Evolutionary conservation across 2,329 filamentous ascomycete genomes (phyloP).

Genomic region (Colletotrichum aenigma): DNA sequence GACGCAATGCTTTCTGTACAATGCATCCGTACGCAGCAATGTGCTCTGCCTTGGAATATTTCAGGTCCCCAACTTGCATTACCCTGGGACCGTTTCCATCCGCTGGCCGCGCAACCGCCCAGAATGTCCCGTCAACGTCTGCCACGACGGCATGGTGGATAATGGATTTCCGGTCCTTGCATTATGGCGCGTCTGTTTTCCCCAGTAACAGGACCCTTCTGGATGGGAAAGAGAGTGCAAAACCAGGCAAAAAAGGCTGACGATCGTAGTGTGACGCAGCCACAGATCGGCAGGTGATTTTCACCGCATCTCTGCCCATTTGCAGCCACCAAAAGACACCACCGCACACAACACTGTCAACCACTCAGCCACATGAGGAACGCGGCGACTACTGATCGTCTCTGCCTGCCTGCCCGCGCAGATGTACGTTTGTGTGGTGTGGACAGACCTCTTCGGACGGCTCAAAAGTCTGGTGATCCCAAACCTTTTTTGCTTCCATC

Average conservation of each 20-base stretch:
- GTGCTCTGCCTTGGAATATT: background rate
- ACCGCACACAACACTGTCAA: background rate
- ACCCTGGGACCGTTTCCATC: background rate
- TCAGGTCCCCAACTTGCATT: background rate
- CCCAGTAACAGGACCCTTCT: background rate
- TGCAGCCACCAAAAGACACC: background rate
- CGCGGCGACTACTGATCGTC: background rate
- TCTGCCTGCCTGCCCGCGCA: background rate
- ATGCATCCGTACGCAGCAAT: background rate
- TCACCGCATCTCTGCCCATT: background rate
- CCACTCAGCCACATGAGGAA: background rate
- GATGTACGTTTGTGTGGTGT: background rate
- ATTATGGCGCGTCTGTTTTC: background rate
- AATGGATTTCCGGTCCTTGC: background rate
- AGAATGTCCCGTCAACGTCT: background rate
- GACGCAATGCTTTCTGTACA: background rate
- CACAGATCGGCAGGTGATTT: background rate
- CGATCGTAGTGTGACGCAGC: background rate
- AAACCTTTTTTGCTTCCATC: background rate
- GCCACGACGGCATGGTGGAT: background rate
- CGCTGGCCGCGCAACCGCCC: conserved; percentile 15
- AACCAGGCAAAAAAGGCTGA: background rate
- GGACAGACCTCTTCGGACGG: background rate
- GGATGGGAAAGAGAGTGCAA: background rate
- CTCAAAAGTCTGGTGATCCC: background rate